Evolutionary conservation across 2,329 filamentous ascomycete species (phyloP).

Genomic region (Beauveria sp.): DNA sequence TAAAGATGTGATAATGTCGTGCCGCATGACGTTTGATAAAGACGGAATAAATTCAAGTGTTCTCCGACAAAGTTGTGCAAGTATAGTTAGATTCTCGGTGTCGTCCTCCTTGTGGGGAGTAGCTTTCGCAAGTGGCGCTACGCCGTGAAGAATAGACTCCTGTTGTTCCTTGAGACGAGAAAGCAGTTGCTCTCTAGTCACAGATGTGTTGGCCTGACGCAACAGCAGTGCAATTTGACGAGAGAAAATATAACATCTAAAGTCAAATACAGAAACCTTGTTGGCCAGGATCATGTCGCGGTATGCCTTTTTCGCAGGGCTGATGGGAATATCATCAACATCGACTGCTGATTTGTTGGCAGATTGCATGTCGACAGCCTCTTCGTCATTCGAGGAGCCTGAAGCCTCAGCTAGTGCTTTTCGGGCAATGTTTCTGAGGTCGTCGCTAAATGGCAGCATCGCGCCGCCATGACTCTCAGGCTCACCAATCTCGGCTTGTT

Average conservation of each 20-base stretch:
- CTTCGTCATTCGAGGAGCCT: constrained; percentile 27
- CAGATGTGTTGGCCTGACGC: constrained; percentile 68
- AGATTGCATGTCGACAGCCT: constrained; percentile 45
- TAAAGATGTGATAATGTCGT: constrained; percentile 64
- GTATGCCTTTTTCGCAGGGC: constrained; percentile 68
- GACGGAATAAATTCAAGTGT: constrained; percentile 78
- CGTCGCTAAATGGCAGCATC: constrained; percentile 65
- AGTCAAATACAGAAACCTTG: constrained; percentile 94
- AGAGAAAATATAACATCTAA: constrained; percentile 87
- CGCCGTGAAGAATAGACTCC: constrained; percentile 49
- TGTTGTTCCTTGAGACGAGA: constrained; percentile 56
- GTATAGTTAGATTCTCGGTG: constrained; percentile 64
- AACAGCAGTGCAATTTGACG: constrained; percentile 78
- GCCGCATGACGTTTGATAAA: constrained; percentile 69
- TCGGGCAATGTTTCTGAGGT: constrained; percentile 56
- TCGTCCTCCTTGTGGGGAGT: constrained; percentile 48
- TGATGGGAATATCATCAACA: constrained; percentile 53
- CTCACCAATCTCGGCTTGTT: constrained; percentile 54
- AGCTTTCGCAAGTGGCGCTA: constrained; percentile 41
- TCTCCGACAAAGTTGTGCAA: constrained; percentile 81
- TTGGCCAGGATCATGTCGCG: constrained; percentile 88
- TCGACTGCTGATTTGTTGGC: constrained; percentile 30
- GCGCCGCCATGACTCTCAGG: constrained; percentile 62
- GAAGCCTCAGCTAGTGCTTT: constrained; percentile 37
- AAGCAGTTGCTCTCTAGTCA: constrained; percentile 53